Evolutionary conservation across 2,329 filamentous ascomycete genomes (phyloP).

Genomic region (Plenodomus lindquistii): DNA sequence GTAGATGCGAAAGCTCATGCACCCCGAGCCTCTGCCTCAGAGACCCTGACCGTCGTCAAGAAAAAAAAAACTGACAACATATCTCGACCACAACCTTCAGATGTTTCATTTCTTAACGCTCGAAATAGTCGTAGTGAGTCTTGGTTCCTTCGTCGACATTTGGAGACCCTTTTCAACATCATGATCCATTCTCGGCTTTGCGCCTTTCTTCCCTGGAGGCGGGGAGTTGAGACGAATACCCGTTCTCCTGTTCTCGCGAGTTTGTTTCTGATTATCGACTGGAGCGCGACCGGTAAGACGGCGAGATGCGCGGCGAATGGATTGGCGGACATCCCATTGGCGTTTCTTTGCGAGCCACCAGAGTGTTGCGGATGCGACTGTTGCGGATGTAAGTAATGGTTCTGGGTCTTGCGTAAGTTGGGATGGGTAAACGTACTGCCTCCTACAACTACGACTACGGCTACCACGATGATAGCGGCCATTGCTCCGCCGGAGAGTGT

Average conservation of each 20-base stretch:
- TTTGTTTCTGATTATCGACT: constrained; percentile 29
- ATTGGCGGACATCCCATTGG: constrained; percentile 78
- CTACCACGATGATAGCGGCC: constrained; percentile 75
- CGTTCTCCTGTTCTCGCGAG: constrained; percentile 40
- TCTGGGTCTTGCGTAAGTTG: not conserved
- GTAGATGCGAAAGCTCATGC: no score
- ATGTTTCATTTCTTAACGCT: constrained; percentile 24
- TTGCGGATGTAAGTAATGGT: constrained; percentile 19
- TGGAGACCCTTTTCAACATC: constrained; percentile 43
- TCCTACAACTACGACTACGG: constrained; percentile 62
- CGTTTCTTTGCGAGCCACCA: constrained; percentile 83
- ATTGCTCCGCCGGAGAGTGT: constrained; percentile 70
- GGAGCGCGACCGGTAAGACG: constrained; percentile 49
- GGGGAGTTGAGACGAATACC: constrained; percentile 43
- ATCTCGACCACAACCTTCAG: not conserved
- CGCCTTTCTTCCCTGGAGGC: constrained; percentile 28
- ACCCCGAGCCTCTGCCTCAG: not conserved
- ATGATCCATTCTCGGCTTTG: constrained; percentile 21
- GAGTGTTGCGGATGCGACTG: constrained; percentile 67
- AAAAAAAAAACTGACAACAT: no score
- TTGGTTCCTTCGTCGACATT: constrained; percentile 23
- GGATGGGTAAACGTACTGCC: constrained; percentile 61
- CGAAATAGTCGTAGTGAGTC: constrained; percentile 41
- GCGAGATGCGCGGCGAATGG: constrained; percentile 66
- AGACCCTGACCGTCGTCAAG: no score